Evolutionary conservation across 495 filamentous ascomycete species (phyloP), one percentile per base, ranked within the genome.

Genomic region (Penicillium canescens): DNA sequence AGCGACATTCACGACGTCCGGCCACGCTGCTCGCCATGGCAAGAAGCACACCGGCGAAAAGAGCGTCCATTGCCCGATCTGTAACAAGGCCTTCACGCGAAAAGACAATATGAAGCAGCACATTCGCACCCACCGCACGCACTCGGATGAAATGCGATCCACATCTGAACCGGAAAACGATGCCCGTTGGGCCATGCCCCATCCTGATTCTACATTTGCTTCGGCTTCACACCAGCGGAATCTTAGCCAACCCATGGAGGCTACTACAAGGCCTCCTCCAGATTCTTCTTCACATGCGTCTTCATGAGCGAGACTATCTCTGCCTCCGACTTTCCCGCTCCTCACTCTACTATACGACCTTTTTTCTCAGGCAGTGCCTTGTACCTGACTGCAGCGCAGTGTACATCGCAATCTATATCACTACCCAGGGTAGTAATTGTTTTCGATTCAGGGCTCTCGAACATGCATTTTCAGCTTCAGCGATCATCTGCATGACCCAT

Each of bases 71-170:
- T 98, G 93, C 72, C 86, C 89, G 0, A 91, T 87, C 52, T 98
- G 93, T 76, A 82, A 86, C 68, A 96, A 96, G 72, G 90, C 90
- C 42, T 98, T 98, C 65, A 96, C 94, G 5, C 86, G 93, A 40
- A 91, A 94, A 63, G 93, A 98, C 74, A 98, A 98, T 73, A 97
- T 97, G 90, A 96, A 96, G 78, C 93, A 98, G 62, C 93, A 98
- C 63, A 86, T 91, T 46, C 84, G 92, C 43, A 98, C 94, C 1
- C 93, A 98, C 69, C 70, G 72, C 33, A 71, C 68, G 0, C 69
- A 72, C 43, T 72, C 70, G 0, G 67, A 76, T 10, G 73, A 75
- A 1, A 66, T 69, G 60, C 66, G 67, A 5, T 62, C 65, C 13
- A 56, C 60, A 1, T 61, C 65, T 3, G 66, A 71, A 13, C 52